Conservation (phyloP, 1,139 yeast species). For the Suhomyces terraborum region DNA sequence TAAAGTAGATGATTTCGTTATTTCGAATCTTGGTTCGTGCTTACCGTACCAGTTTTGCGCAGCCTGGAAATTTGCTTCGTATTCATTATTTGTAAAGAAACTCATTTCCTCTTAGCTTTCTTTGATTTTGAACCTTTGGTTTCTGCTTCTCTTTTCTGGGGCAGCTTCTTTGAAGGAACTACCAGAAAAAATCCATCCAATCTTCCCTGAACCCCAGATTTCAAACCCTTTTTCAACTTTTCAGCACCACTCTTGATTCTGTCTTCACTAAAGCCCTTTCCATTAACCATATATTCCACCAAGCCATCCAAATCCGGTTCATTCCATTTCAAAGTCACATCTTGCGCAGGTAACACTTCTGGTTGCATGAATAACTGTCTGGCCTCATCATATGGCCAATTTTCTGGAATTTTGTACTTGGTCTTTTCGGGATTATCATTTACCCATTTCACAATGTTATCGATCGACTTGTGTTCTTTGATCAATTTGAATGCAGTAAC, state of each 20-base stretch:
- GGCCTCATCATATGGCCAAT: slow-evolving; percentile 93
- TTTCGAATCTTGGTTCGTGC: too few relatives aligned
- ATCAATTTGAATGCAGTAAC: slow-evolving; percentile 88
- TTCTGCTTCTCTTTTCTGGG: slow-evolving; percentile 25
- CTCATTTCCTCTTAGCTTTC: slow-evolving; percentile 21
- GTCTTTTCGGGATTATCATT: slow-evolving; percentile 59
- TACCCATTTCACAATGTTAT: slow-evolving; percentile 69
- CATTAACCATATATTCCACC: slow-evolving; percentile 67
- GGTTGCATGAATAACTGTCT: slow-evolving; percentile 80
- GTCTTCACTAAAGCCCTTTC: slow-evolving; percentile 89
- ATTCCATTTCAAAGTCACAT: slow-evolving; percentile 71
- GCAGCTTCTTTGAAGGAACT: slow-evolving; percentile 54
- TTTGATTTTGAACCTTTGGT: slow-evolving; percentile 23
- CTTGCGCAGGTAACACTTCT: slow-evolving; percentile 65
- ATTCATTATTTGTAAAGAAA: too few relatives aligned
- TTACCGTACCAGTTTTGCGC: too few relatives aligned
- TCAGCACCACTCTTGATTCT: slow-evolving; percentile 86
- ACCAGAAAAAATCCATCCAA: slow-evolving; percentile 88
- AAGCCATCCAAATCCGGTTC: slow-evolving; percentile 80
- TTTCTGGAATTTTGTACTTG: slow-evolving; percentile 84
- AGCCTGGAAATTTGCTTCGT: too few relatives aligned
- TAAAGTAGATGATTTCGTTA: not conserved
- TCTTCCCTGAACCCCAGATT: slow-evolving; percentile 87
- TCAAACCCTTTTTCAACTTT: slow-evolving; percentile 79
- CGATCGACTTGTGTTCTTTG: slow-evolving; percentile 80